Percentiles rank a stretch among this genome's conserved stretches.
Conservation (phyloP, 768 basidiomycete species). For the Trametes elegans region DNA sequence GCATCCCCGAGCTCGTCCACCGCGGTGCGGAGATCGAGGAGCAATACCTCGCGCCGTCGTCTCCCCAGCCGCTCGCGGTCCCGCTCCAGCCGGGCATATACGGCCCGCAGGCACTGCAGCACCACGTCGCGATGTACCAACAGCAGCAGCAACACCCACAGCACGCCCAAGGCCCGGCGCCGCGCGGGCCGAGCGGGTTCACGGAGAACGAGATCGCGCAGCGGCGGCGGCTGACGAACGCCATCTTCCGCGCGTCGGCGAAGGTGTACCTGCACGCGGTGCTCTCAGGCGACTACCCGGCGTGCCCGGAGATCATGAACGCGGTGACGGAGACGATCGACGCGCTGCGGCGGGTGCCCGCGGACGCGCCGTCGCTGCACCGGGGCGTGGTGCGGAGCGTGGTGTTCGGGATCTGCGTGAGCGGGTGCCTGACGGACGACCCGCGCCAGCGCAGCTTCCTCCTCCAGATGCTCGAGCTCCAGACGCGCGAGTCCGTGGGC, state of each 20-base stretch:
- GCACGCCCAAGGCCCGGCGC: constrained; percentile 2
- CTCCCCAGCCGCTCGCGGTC: constrained; percentile 26
- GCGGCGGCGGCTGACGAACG: constrained; percentile 38
- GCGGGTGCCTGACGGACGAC: constrained; percentile 65
- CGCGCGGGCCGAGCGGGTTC: constrained; percentile 22
- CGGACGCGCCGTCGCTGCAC: constrained; percentile 32
- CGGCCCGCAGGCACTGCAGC: constrained; percentile 18
- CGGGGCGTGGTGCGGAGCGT: constrained; percentile 70
- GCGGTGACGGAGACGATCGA: constrained; percentile 54
- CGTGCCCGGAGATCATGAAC: constrained; percentile 57
- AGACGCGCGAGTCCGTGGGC: constrained; percentile 50
- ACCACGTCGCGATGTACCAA: constrained; percentile 1
- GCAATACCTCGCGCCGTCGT: constrained; percentile 36
- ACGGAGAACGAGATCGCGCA: constrained; percentile 27
- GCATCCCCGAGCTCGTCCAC: constrained; percentile 57
- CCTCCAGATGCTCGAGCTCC: constrained; percentile 45
- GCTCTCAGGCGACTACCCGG: constrained; percentile 69
- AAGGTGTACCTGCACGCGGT: constrained; percentile 75
- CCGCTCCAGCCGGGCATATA: constrained; percentile 17
- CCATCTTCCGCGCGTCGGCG: constrained; percentile 70
- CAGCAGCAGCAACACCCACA: not conserved
- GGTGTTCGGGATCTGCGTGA: constrained; percentile 74
- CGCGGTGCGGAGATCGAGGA: constrained; percentile 52
- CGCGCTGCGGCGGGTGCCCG: constrained; percentile 41
- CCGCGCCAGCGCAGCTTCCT: constrained; percentile 42